Evolutionary conservation across 2,329 filamentous ascomycete genomes (phyloP), one percentile per base, ranked within the genome.

Genomic region (Claviceps spartinae): DNA sequence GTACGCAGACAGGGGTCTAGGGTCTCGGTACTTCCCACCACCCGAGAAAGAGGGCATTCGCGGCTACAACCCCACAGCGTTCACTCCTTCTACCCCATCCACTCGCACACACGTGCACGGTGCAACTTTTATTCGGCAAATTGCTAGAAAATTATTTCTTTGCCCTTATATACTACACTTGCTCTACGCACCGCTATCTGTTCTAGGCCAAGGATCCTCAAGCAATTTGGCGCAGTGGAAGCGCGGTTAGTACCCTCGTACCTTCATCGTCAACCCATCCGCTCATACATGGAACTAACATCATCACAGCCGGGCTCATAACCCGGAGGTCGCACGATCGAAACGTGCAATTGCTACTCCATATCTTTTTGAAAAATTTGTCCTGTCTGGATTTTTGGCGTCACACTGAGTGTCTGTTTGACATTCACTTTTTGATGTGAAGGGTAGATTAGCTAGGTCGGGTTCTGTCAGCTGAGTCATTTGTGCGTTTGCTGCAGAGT

Each of bases 141-240:
- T 16, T 14, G 2, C 16, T 11, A 46, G 30, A 18, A 34, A 18
- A 30, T 16, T 7, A 16, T 16, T 16, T 6, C 6, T 22, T 18
- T n/a, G 16, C 26, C 40, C 4, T 44, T 4, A 34, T 49, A 36
- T 24, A 44, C 48, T 26, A 6, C 14, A 37, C 22, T 49, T 44
- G 40, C 30, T 43, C 6, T 0, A 1, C 1, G 1, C 1, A 1
- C 13, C n/a, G 18, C 5, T 20, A 48, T 3, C 40, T 1, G 4
- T 4, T 7, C 14, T 2, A 40, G 20, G 3, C 26, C 13, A 3
- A 16, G 38, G 30, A 5, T 36, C 2, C 16, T n/a, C 47, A 42
- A 49, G 48, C 48, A 49, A 49, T 49, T 49, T 49, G 48, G 48
- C 48, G 48, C 48, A 49, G 48, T 49, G 48, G 48, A 49, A 49